These are phyloP conservation scores for Hypoxylon fuscum DNA, from an alignment of 495 filamentous ascomycete genomes.

Conservation along the genomic window DNA sequence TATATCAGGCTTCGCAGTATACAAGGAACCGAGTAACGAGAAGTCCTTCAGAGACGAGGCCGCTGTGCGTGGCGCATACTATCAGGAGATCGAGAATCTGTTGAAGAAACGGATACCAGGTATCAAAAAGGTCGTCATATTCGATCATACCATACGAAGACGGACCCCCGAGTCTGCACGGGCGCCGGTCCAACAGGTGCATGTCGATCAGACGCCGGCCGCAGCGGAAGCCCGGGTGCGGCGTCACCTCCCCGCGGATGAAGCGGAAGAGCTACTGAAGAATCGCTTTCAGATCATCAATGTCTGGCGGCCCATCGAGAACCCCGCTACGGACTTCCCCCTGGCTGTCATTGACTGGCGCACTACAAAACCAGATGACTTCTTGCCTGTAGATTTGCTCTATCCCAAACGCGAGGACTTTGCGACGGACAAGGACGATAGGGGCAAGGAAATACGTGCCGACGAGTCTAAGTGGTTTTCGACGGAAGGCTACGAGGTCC, in stretches of 20 bases:
- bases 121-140: slow-evolving; percentile 72
- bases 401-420: slow-evolving; percentile 68
- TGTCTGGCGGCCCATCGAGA: slow-evolving; percentile 79
- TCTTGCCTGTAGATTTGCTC: slow-evolving; percentile 73
- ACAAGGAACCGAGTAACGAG: slow-evolving; percentile 52
- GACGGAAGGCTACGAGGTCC: slow-evolving; percentile 56
- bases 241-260: slow-evolving; percentile 64
- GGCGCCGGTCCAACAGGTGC: slow-evolving; percentile 74
- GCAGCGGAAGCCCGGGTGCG: slow-evolving; percentile 71
- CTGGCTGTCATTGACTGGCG: slow-evolving; percentile 74
- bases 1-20: slow-evolving; percentile 52
- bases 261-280: slow-evolving; percentile 65
- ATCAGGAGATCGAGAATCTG: slow-evolving; percentile 79
- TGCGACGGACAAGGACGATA: slow-evolving; percentile 43
- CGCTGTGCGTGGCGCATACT: slow-evolving; percentile 72
- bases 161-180: slow-evolving; percentile 61
- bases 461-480: slow-evolving; percentile 32
- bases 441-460: slow-evolving; percentile 48
- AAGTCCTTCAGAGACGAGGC: slow-evolving; percentile 68
- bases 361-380: slow-evolving; percentile 67
- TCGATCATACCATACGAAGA: slow-evolving; percentile 88
- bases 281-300: slow-evolving; percentile 81
- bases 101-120: slow-evolving; percentile 68
- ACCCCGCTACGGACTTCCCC: slow-evolving; percentile 72
- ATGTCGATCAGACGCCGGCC: slow-evolving; percentile 81